phyloP scores from a whole-genome alignment of 2,329 filamentous ascomycete species.

The Lojkania enalia region DNA sequence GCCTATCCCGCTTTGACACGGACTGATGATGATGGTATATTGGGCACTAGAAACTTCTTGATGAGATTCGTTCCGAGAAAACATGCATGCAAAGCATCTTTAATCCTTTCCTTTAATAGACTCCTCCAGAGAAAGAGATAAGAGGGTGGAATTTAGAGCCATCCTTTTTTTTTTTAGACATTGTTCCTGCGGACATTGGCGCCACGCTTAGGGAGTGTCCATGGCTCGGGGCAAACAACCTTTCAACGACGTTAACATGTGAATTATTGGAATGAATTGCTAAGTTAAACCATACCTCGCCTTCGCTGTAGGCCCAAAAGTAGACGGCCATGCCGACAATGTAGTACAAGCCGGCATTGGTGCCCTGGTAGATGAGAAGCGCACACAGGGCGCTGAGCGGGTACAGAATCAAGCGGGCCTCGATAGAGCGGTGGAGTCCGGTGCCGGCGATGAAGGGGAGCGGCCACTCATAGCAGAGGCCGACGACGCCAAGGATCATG shows the following conservation, averaged over 20 bases:
- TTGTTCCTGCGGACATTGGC: conserved; percentile 26
- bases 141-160: too few species aligned
- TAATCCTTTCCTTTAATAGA: too few species aligned
- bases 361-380: conserved; percentile 85
- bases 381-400: conserved; percentile 76
- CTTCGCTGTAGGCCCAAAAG: conserved; percentile 96
- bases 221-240: conserved; percentile 55
- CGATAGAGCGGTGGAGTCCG: conserved; percentile 81
- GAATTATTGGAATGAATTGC: not conserved
- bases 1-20: not conserved
- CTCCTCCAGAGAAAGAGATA: too few species aligned
- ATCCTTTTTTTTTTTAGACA: too few species aligned
- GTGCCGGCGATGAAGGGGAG: conserved; percentile 74
- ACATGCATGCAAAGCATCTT: too few species aligned
- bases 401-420: conserved; percentile 79
- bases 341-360: conserved; percentile 91
- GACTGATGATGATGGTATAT: not conserved
- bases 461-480: conserved; percentile 91
- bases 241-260: conserved; percentile 27
- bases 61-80: too few species aligned
- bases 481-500: conserved; percentile 74
- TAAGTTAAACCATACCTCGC: conserved; percentile 70
- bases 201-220: conserved; percentile 54
- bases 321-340: conserved; percentile 82
- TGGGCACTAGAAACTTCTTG: too few species aligned